Conservation (phyloP, 805 yeast species). For the Yamadazyma takamatsuzukensis region DNA sequence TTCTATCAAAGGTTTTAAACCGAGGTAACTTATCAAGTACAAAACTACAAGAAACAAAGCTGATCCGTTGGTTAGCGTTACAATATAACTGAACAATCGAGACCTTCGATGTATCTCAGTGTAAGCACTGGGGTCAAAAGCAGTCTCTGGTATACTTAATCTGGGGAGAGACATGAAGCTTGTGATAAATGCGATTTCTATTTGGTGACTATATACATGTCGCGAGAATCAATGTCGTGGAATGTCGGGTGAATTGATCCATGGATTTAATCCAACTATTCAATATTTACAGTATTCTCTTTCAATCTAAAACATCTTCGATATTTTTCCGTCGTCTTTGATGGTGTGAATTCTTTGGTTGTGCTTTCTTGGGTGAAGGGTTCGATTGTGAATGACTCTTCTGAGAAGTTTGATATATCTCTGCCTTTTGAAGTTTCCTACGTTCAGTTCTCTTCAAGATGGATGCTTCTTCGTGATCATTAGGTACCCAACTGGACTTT, state of each 20-base stretch:
- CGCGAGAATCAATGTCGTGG: constrained; percentile 1
- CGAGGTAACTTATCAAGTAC: constrained; percentile 31
- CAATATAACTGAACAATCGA: constrained; percentile 21
- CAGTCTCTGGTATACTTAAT: constrained; percentile 39
- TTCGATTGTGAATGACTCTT: too few relatives aligned
- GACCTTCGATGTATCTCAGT: constrained; percentile 17
- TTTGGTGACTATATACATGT: not conserved
- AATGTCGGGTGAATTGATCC: not conserved
- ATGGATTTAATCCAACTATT: not conserved
- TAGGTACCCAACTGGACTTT: constrained; percentile 74
- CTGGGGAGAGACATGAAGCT: constrained; percentile 19
- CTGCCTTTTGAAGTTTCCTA: too few relatives aligned
- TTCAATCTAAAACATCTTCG: too few relatives aligned
- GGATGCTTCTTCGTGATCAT: constrained; percentile 45
- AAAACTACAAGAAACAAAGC: constrained; percentile 24
- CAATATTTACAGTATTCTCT: not conserved
- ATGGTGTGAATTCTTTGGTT: too few relatives aligned
- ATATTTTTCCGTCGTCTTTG: too few relatives aligned
- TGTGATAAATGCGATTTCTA: not conserved
- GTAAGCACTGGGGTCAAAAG: constrained; percentile 31
- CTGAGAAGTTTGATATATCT: too few relatives aligned
- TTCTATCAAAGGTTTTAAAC: constrained; percentile 33
- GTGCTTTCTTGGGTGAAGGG: too few relatives aligned
- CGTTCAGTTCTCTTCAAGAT: constrained; percentile 51
- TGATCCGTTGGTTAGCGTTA: constrained; percentile 32